Percentiles rank a stretch among this genome's conserved stretches.
Conservation (phyloP, 805 yeast species). For the Suhomyces sp. region DNA sequence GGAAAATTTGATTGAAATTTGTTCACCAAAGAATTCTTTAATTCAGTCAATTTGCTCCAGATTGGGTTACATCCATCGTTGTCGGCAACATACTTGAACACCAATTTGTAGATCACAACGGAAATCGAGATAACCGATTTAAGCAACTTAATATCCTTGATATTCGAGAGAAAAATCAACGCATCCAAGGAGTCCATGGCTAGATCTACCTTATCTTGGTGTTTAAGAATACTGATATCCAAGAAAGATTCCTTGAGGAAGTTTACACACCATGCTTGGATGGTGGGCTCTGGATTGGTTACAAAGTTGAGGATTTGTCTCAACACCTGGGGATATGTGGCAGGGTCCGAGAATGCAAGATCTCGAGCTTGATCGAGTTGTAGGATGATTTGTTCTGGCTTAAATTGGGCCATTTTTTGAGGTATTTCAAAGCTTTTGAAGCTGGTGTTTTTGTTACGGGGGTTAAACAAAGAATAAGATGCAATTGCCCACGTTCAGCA, state of each 20-base stretch:
- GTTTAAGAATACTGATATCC: conserved; percentile 17
- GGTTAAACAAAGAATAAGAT: too few species aligned
- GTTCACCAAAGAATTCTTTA: conserved; percentile 60
- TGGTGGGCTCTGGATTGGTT: conserved; percentile 30
- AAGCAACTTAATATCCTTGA: conserved; percentile 31
- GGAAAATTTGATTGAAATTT: conserved; percentile 63
- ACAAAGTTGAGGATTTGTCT: conserved; percentile 42
- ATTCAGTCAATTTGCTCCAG: conserved; percentile 56
- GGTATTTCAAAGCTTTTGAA: too few species aligned
- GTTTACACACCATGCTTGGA: conserved; percentile 42
- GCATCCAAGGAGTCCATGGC: conserved; percentile 42
- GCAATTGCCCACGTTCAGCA: too few species aligned
- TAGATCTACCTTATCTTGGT: conserved; percentile 34
- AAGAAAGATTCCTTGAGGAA: conserved; percentile 40
- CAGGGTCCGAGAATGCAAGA: conserved; percentile 30
- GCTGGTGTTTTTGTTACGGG: too few species aligned
- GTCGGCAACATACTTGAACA: conserved; percentile 47
- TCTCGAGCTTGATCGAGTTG: conserved; percentile 41
- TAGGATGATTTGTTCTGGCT: conserved; percentile 17
- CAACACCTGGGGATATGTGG: conserved; percentile 42
- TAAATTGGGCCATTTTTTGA: too few species aligned
- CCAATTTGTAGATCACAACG: conserved; percentile 42
- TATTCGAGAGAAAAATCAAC: conserved; percentile 25
- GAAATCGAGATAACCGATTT: conserved; percentile 35
- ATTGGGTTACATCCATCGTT: conserved; percentile 42